Evolutionary conservation across 176 grass and related monocot species (phyloP).

Genomic region (Musa beccarii): DNA sequence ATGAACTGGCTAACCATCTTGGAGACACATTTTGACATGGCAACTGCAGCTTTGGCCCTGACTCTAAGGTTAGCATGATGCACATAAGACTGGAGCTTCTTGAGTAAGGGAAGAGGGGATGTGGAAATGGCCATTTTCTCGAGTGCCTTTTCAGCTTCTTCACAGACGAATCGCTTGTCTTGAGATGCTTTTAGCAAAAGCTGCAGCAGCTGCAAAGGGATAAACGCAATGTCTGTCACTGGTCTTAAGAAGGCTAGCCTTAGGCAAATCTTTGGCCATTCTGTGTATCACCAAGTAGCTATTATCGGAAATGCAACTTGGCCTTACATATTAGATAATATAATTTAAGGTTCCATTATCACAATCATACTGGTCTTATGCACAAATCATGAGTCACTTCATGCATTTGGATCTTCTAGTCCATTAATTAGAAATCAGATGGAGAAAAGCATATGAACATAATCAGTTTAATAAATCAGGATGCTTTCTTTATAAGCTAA

Average conservation of each 20-base stretch:
- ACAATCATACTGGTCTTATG: too few species aligned
- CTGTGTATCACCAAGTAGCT: too few species aligned
- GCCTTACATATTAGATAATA: too few species aligned
- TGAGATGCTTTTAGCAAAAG: constrained; percentile 93
- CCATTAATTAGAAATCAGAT: background rate
- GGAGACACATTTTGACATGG: constrained; percentile 61
- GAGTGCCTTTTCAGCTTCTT: constrained; percentile 88
- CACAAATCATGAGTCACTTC: background rate
- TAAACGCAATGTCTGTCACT: background rate
- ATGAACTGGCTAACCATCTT: constrained; percentile 37
- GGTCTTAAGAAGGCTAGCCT: too few species aligned
- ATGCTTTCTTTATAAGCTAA: background rate
- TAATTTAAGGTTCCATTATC: too few species aligned
- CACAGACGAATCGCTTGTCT: constrained; percentile 91
- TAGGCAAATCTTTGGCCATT: too few species aligned
- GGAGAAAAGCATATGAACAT: background rate
- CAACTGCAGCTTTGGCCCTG: constrained; percentile 85
- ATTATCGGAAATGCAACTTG: too few species aligned
- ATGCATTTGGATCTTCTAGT: background rate
- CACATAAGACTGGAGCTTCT: constrained; percentile 66
- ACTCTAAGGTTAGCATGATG: constrained; percentile 85
- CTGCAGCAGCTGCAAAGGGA: constrained; percentile 52
- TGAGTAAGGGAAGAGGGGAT: constrained; percentile 57
- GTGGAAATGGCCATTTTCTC: constrained; percentile 65
- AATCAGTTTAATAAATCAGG: too few species aligned